Evolutionary conservation across 1,284 basidiomycete genomes (phyloP).

Genomic region (Thecaphora frezii): DNA sequence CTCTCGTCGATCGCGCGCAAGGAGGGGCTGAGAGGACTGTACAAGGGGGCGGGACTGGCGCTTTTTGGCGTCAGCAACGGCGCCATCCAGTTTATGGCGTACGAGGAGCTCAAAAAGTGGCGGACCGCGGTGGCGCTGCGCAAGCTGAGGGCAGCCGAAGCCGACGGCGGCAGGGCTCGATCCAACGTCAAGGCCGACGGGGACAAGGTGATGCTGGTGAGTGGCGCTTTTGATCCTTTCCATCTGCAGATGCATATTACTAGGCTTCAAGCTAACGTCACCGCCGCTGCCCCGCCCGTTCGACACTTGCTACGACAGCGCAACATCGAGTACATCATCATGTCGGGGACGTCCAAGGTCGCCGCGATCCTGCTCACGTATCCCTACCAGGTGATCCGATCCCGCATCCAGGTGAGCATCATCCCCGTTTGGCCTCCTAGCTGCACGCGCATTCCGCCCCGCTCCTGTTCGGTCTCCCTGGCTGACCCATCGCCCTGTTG

Average conservation of each 20-base stretch:
- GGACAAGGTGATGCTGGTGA: slow-evolving; percentile 19
- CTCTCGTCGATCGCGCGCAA: slow-evolving; percentile 39
- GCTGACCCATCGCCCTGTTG: no score
- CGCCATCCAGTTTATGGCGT: slow-evolving; percentile 92
- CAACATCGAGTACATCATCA: slow-evolving; percentile 86
- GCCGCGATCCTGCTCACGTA: slow-evolving; percentile 84
- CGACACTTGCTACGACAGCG: slow-evolving; percentile 64
- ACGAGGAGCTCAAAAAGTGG: slow-evolving; percentile 92
- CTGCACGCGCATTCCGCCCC: no score
- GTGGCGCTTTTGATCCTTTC: no score
- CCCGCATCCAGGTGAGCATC: slow-evolving; percentile 78
- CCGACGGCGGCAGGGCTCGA: not conserved
- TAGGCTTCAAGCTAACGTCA: no score
- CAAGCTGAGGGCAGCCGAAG: slow-evolving; percentile 4
- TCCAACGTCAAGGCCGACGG: slow-evolving; percentile 1
- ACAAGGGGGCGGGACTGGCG: slow-evolving; percentile 83
- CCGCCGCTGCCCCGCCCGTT: not conserved
- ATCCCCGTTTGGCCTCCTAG: no score
- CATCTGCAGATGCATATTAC: no score
- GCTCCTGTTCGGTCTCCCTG: no score
- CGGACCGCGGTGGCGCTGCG: slow-evolving; percentile 61
- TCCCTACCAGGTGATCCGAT: slow-evolving; percentile 95
- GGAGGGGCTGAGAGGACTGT: slow-evolving; percentile 78
- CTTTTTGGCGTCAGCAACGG: slow-evolving; percentile 93
- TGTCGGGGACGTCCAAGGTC: slow-evolving; percentile 88